phyloP scores from a whole-genome alignment of 257 asterid genomes.

The Capsicum rhomboideum region DNA sequence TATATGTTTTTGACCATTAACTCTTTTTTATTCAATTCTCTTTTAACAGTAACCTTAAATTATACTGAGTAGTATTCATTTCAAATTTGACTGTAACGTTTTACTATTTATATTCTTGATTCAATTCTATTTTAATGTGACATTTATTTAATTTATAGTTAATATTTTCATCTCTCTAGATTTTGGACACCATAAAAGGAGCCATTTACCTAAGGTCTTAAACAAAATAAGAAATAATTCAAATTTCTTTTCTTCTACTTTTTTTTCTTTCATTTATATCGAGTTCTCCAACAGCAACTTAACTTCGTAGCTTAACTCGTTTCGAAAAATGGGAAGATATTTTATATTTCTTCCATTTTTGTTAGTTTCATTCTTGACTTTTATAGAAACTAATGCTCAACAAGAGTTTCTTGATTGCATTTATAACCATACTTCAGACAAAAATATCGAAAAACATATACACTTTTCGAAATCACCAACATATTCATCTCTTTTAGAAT shows the following conservation, averaged over 20 bases:
- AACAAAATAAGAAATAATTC: too few relatives aligned
- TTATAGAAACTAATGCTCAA: background rate
- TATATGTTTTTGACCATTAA: too few relatives aligned
- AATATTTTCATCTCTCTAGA: background rate
- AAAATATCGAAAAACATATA: background rate
- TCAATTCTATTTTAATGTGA: background rate
- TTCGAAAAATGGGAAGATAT: background rate
- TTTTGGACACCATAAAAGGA: background rate
- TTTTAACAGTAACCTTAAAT: background rate
- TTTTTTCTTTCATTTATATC: background rate
- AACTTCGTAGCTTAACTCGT: background rate
- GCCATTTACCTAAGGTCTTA: background rate
- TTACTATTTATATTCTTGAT: background rate
- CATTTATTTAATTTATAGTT: background rate
- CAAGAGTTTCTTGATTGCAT: background rate
- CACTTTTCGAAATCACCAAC: slow-evolving; percentile 12
- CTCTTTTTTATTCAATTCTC: background rate
- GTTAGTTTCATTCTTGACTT: background rate
- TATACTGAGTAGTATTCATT: background rate
- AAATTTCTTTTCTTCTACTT: too few relatives aligned
- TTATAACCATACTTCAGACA: background rate
- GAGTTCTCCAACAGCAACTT: background rate
- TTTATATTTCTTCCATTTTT: background rate
- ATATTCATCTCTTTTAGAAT: slow-evolving; percentile 11
- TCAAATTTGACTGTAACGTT: background rate